Percentiles rank a stretch among this genome's conserved stretches.
These are phyloP conservation scores for Cryphonectria parasitica DNA, from an alignment of 2,329 filamentous ascomycete genomes.

Conservation along the genomic window DNA sequence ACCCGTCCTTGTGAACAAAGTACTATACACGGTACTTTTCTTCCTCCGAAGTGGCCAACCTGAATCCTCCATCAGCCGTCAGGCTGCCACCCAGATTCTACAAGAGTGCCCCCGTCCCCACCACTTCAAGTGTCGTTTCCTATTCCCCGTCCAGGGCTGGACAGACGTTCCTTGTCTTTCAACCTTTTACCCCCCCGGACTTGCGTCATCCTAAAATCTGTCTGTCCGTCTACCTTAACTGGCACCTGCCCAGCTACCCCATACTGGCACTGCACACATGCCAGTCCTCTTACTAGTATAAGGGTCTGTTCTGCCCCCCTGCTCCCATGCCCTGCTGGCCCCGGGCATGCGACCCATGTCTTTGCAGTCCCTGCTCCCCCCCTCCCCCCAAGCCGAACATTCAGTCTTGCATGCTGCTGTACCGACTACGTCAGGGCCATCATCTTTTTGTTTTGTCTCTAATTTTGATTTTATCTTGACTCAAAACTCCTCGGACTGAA, in stretches of 20 bases:
- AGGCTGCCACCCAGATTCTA: constrained; percentile 9
- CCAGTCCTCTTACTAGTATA: constrained; percentile 7
- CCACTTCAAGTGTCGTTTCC: background rate
- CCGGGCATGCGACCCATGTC: constrained; percentile 18
- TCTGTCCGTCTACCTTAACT: background rate
- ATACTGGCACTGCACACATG: constrained; percentile 10
- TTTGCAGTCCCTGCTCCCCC: constrained; percentile 9
- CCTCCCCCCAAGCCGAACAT: background rate
- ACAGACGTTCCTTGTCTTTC: background rate
- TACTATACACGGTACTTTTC: constrained; percentile 16
- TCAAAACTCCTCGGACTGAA: too few species aligned
- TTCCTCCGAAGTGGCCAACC: background rate
- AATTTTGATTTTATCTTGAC: background rate
- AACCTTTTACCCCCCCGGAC: constrained; percentile 1
- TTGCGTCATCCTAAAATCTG: constrained; percentile 8
- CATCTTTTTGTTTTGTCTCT: background rate
- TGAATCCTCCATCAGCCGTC: background rate
- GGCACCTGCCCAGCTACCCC: constrained; percentile 7
- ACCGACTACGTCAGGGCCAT: background rate
- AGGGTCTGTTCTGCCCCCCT: constrained; percentile 14
- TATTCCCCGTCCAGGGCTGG: background rate
- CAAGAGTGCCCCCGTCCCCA: constrained; percentile 19
- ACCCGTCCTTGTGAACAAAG: constrained; percentile 11
- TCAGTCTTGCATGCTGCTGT: background rate
- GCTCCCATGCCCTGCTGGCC: constrained; percentile 6